phyloP scores from a whole-genome alignment of 108 stramenopile species.

The Fragilaria crotonensis region DNA sequence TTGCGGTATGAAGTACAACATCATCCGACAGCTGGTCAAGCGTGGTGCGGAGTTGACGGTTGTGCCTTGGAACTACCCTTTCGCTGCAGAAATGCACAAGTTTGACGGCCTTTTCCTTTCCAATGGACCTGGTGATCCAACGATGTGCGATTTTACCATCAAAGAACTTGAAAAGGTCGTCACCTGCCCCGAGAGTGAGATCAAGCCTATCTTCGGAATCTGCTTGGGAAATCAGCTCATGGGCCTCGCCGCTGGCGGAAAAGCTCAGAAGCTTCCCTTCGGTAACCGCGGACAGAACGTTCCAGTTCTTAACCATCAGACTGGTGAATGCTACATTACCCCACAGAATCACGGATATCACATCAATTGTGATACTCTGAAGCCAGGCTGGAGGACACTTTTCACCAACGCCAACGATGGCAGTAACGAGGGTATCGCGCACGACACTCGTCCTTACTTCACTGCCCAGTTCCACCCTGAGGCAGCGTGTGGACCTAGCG shows the following conservation, averaged over 20 bases:
- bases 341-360: conserved; percentile 98
- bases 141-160: conserved; percentile 82
- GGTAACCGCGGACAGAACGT: conserved; percentile 99
- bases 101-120: conserved; percentile 95
- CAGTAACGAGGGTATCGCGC: conserved; percentile 96
- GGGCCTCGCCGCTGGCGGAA: conserved; percentile 90
- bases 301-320: conserved; percentile 92
- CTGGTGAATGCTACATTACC: conserved; percentile 96
- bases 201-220: conserved; percentile 98
- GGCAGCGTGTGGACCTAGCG: conserved; percentile 92
- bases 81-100: conserved; percentile 77
- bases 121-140: conserved; percentile 98
- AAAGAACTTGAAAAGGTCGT: conserved; percentile 69
- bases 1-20: conserved; percentile 99
- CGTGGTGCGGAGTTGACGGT: conserved; percentile 91
- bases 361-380: conserved; percentile 80
- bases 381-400: conserved; percentile 81
- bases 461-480: conserved; percentile 99
- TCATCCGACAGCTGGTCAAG: conserved; percentile 91
- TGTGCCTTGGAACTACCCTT: conserved; percentile 92
- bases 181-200: conserved; percentile 58
- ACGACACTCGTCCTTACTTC: conserved; percentile 92
- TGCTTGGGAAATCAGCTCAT: conserved; percentile 98
- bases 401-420: conserved; percentile 98
- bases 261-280: conserved; percentile 89